Evolutionary conservation across 2,329 filamentous ascomycete species (phyloP), one percentile per base, ranked within the genome.

Genomic region (Remersonia thermophila): DNA sequence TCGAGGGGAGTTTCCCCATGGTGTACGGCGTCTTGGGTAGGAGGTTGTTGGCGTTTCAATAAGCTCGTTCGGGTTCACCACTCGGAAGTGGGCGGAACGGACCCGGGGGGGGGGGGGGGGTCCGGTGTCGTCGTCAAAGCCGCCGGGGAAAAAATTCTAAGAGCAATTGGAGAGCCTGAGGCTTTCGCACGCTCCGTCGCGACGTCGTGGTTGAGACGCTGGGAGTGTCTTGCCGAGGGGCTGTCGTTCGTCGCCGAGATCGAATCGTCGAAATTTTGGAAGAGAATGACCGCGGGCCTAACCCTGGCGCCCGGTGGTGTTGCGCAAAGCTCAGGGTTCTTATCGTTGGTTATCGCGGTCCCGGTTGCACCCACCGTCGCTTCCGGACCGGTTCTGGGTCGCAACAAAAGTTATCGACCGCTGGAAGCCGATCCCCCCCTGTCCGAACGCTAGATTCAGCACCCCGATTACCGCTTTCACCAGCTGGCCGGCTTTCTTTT

Each of bases 1-100:
- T 41, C 38, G 42, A 38, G 29, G 58, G 49, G 43, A 59, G 51
- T 43, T 52, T 52, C 37, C 52, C 45, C 29, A 52, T 52, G 53
- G 56, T 58, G 46, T n/a, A n/a, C n/a, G n/a, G n/a, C n/a, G n/a
- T n/a, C n/a, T n/a, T n/a, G n/a, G n/a, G n/a, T n/a, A n/a, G n/a
- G n/a, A n/a, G n/a, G n/a, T n/a, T n/a, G 43, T 47, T 36, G 34
- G 12, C 27, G 33, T 34, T 39, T 36, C 42, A 43, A 40, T 36
- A 26, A 40, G 34, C 27, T 43, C 37, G 35, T 31, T 37, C 27
- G 25, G n/a, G n/a, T n/a, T n/a, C n/a, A n/a, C n/a, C n/a, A n/a
- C n/a, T n/a, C n/a, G n/a, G n/a, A n/a, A n/a, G n/a, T n/a, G n/a
- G n/a, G n/a, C n/a, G n/a, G n/a, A n/a, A n/a, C n/a, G n/a, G n/a